phyloP scores from a whole-genome alignment of 78 protist genomes.

The Dictyostelium citrinum region DNA sequence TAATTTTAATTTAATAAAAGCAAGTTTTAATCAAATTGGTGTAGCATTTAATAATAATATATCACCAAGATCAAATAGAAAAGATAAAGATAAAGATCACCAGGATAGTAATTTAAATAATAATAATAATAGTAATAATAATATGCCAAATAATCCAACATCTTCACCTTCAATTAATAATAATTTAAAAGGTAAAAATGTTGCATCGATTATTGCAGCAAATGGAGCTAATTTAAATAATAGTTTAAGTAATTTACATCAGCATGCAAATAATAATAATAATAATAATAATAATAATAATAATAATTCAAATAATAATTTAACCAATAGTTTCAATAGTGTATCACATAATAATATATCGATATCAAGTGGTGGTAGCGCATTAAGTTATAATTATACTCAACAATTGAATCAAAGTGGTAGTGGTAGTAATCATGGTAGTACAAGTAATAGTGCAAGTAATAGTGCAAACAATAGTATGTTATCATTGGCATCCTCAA shows the following conservation, averaged over 20 bases:
- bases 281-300: no score
- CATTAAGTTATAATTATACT: neutral
- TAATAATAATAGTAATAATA: neutral
- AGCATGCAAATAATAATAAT: neutral
- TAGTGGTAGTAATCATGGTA: neutral
- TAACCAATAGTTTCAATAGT: neutral
- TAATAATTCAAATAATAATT: neutral
- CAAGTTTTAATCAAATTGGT: neutral
- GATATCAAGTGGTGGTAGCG: neutral
- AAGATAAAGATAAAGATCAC: neutral
- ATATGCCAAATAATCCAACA: neutral
- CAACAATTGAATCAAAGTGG: neutral
- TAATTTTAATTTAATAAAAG: neutral
- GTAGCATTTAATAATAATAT: neutral
- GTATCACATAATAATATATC: neutral
- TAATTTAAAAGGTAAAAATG: neutral
- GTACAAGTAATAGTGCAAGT: neutral
- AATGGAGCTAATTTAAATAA: neutral
- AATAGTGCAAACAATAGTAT: neutral
- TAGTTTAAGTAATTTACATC: neutral
- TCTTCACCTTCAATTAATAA: neutral
- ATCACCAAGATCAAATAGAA: neutral
- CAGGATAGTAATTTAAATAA: neutral
- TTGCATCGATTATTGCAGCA: slow-evolving; percentile 5
- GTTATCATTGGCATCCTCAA: neutral